Conservation (phyloP, 139 green algal species). For the Microglena sp. region DNA sequence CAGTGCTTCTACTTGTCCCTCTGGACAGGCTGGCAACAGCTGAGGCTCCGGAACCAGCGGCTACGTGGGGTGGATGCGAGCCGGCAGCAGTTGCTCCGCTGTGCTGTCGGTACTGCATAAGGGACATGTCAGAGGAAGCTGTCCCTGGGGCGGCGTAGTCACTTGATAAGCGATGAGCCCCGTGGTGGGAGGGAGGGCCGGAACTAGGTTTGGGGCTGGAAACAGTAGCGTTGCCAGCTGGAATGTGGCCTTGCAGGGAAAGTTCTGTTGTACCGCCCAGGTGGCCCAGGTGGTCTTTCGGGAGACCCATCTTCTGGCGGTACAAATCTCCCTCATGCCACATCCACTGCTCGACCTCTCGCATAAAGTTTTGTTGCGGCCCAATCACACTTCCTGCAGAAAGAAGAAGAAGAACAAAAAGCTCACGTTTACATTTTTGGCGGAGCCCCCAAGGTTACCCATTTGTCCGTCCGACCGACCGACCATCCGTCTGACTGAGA, state of each 20-base stretch:
- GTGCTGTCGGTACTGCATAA: conserved; percentile 20
- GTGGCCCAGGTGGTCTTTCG: background rate
- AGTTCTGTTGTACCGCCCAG: too few relatives aligned
- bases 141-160: background rate
- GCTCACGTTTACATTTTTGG: too few relatives aligned
- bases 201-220: background rate
- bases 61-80: background rate
- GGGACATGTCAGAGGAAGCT: conserved; percentile 17
- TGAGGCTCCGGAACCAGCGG: background rate
- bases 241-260: too few relatives aligned
- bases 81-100: background rate
- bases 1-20: background rate
- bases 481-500: too few relatives aligned
- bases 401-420: too few relatives aligned
- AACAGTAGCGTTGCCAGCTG: background rate
- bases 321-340: conserved; percentile 45
- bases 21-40: background rate
- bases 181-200: background rate
- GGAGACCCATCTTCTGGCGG: conserved; percentile 12
- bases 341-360: conserved; percentile 45
- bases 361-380: conserved; percentile 84
- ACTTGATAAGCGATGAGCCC: background rate
- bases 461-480: too few relatives aligned
- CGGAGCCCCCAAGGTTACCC: too few relatives aligned
- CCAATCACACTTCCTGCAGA: too few relatives aligned